Conservation (phyloP, 225 moss, liverwort and hornwort genomes). For the Ulota crispa region DNA sequence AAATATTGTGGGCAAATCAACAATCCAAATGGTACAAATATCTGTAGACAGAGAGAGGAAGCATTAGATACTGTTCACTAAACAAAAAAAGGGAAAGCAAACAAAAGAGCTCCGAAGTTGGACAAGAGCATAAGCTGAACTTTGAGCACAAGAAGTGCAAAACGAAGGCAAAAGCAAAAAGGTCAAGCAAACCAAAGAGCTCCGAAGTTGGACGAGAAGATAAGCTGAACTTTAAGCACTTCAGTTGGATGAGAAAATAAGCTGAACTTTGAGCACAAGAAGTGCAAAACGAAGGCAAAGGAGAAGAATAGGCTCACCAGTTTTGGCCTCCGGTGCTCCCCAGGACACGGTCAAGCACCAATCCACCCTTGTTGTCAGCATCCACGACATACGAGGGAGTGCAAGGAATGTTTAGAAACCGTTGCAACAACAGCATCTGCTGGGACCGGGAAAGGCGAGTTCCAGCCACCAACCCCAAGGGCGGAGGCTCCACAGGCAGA, state of each 20-base stretch:
- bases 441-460: constrained; percentile 86
- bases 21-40: too few relatives aligned
- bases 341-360: constrained; percentile 91
- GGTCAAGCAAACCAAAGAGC: not conserved
- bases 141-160: not conserved
- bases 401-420: constrained; percentile 70
- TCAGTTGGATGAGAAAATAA: not conserved
- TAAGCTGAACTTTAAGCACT: too few relatives aligned
- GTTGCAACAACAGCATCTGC: constrained; percentile 82
- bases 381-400: constrained; percentile 71
- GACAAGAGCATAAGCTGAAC: not conserved
- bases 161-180: not conserved
- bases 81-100: not conserved
- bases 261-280: not conserved
- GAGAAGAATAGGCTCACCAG: constrained; percentile 49
- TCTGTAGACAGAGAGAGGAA: too few relatives aligned
- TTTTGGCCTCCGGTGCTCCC: constrained; percentile 75
- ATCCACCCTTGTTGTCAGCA: constrained; percentile 64
- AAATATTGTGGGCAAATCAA: too few relatives aligned
- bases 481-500: constrained; percentile 75
- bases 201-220: too few relatives aligned
- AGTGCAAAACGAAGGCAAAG: not conserved
- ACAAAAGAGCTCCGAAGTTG: not conserved
- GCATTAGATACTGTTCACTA: not conserved
- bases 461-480: constrained; percentile 71